Conservation (phyloP, 805 yeast genomes). For the Barnettozyma salicaria region DNA sequence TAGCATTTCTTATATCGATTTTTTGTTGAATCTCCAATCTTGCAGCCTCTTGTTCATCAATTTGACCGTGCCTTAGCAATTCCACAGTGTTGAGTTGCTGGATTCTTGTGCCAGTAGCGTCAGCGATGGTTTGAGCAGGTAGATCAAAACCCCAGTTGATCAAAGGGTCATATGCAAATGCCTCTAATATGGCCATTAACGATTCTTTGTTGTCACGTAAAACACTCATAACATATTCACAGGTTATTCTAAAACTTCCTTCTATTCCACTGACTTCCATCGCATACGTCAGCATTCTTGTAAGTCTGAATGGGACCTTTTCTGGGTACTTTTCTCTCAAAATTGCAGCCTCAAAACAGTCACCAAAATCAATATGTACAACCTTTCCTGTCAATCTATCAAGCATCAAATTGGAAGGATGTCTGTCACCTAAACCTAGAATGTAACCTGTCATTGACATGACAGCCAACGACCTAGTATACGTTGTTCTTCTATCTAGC, state of each 20-base stretch:
- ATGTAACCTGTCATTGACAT: constrained; percentile 99
- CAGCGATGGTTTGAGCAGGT: constrained; percentile 73
- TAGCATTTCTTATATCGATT: constrained; percentile 72
- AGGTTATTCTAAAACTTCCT: constrained; percentile 92
- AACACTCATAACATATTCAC: constrained; percentile 96
- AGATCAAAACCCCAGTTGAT: constrained; percentile 98
- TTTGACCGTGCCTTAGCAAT: constrained; percentile 61
- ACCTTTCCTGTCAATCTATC: constrained; percentile 93
- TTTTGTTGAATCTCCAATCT: constrained; percentile 61
- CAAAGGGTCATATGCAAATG: constrained; percentile 97
- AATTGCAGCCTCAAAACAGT: constrained; percentile 97
- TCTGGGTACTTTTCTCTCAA: constrained; percentile 96
- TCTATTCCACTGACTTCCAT: constrained; percentile 99
- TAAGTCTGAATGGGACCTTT: constrained; percentile 93
- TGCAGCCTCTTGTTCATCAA: constrained; percentile 71
- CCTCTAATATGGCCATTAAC: constrained; percentile 94
- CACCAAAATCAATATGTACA: constrained; percentile 97
- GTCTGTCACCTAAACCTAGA: constrained; percentile 94
- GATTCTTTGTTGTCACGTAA: constrained; percentile 92
- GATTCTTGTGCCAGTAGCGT: constrained; percentile 63
- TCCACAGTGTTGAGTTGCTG: constrained; percentile 68
- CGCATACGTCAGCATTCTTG: constrained; percentile 95
- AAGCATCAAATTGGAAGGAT: constrained; percentile 94
- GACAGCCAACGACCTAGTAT: constrained; percentile 91
- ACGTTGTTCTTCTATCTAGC: constrained; percentile 95